These are phyloP conservation scores for Yamadazyma jaroonii DNA, from an alignment of 1,139 yeast species.

Conservation along the genomic window DNA sequence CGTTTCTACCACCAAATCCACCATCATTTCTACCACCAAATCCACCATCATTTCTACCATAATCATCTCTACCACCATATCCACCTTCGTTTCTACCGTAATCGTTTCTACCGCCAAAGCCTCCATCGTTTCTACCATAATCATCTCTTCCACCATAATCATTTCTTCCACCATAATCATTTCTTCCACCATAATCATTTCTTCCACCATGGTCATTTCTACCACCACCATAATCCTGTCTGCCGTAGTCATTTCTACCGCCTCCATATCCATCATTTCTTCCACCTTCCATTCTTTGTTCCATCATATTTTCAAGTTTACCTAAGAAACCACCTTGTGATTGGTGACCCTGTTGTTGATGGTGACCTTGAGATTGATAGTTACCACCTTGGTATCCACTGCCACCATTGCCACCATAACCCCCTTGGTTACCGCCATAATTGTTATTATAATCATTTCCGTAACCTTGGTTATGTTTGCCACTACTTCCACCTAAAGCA, in stretches of 20 bases:
- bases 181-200: conserved; percentile 3
- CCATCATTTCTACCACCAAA: conserved; percentile 10
- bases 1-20: conserved; percentile 10
- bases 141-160: conserved; percentile 8
- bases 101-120: conserved; percentile 10
- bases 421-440: conserved; percentile 17
- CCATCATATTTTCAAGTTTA: conserved; percentile 13
- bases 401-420: conserved; percentile 14
- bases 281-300: not conserved
- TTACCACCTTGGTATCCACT: conserved; percentile 7
- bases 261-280: conserved; percentile 2
- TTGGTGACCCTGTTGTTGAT: not conserved
- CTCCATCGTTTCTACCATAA: conserved; percentile 5
- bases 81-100: conserved; percentile 4
- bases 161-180: conserved; percentile 8
- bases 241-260: conserved; percentile 10
- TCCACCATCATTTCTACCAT: conserved; percentile 15
- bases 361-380: not conserved
- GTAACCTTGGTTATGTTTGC: conserved; percentile 12
- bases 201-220: conserved; percentile 8
- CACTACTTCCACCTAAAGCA: conserved; percentile 14
- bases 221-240: conserved; percentile 9
- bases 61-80: conserved; percentile 5
- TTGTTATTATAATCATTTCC: conserved; percentile 14
- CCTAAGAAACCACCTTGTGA: conserved; percentile 11